Evolutionary conservation across 1,284 basidiomycete genomes (phyloP), one percentile per base, ranked within the genome.

Genomic region (Apiotrichum mycotoxinovorans): DNA sequence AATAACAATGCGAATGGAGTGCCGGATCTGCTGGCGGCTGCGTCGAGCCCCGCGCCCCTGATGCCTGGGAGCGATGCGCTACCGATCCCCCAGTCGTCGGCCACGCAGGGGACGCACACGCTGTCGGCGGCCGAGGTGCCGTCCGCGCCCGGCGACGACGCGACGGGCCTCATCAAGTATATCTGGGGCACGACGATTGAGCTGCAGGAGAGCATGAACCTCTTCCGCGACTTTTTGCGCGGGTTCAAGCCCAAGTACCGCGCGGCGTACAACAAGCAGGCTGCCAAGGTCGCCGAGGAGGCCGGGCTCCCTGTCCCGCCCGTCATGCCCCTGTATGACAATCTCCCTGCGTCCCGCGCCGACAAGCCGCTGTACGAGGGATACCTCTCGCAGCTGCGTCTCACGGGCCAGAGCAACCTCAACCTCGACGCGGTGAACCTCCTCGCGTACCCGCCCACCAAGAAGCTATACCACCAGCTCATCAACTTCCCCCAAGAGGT

Each of bases 111-210:
- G 52, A 23, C 57, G 46, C 45, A 35, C 44, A 57, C 41, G 50
- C 57, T 34, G 79, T 81, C 62, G 37, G 79, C 82, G 65, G 76
- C 81, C 56, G 79, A 81, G 65, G 85, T 84, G 15, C 34, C 85
- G 40, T 82, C 79, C 1, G 42, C 18, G 63, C 53, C 11, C 62
- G 49, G 27, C n/a, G 64, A 63, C 15, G 67, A 63, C 18, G 68
- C 61, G 22, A 72, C 67, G 15, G 88, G 88, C 58, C 86, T 90
- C 48, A 75, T 77, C 59, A 89, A 90, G 58, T 91, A 88, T 25
- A 91, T 98, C 65, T 98, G 95, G 95, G 95, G 95, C 37, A 98
- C 95, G 1, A 93, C 88, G 2, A 91, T 98, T 62, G 89, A 89
- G 64, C 83, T 98, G 23, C 83, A 84, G 7, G 89, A 96, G 74